Percentiles rank a stretch among this genome's conserved stretches.
phyloP scores from a whole-genome alignment of 805 yeast species.

The Yamadazyma philogaea region DNA sequence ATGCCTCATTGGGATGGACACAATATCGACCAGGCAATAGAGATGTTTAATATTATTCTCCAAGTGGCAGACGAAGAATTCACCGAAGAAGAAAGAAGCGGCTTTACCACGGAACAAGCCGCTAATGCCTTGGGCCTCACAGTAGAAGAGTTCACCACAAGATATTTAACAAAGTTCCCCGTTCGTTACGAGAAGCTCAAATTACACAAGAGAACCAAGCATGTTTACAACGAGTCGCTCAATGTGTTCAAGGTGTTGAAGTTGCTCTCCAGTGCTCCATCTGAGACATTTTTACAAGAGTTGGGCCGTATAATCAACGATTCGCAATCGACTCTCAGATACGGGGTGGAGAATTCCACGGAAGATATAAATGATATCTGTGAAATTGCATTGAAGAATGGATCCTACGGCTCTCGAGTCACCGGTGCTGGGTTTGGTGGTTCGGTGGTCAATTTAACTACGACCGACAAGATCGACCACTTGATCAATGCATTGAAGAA shows the following conservation, averaged over 20 bases:
- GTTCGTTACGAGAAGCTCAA: slow-evolving; percentile 57
- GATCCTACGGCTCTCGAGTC: slow-evolving; percentile 64
- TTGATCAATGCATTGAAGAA: slow-evolving; percentile 44
- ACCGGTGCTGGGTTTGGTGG: slow-evolving; percentile 86
- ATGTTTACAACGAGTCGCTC: slow-evolving; percentile 59
- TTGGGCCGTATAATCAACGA: slow-evolving; percentile 59
- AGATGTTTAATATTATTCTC: slow-evolving; percentile 39
- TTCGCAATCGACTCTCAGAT: slow-evolving; percentile 52
- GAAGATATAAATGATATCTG: slow-evolving; percentile 53
- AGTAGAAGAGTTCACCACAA: slow-evolving; percentile 39
- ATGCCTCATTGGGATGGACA: slow-evolving; percentile 43
- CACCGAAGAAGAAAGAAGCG: slow-evolving; percentile 30
- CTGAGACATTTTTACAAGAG: slow-evolving; percentile 32
- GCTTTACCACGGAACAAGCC: slow-evolving; percentile 50
- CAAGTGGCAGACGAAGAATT: slow-evolving; percentile 44
- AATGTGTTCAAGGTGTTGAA: slow-evolving; percentile 53
- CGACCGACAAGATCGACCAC: slow-evolving; percentile 35
- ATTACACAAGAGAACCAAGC: slow-evolving; percentile 56
- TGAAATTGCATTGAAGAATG: slow-evolving; percentile 49
- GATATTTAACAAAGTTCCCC: slow-evolving; percentile 49
- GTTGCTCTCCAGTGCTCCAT: slow-evolving; percentile 29
- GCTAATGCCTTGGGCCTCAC: slow-evolving; percentile 42
- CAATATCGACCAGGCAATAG: slow-evolving; percentile 41
- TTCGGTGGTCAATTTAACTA: slow-evolving; percentile 61
- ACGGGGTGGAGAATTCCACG: slow-evolving; percentile 48